Percentiles rank a stretch among this genome's conserved stretches.
These are phyloP conservation scores for Vitis rotundifolia DNA, from an alignment of 164 flowering plant species.

Conservation along the genomic window DNA sequence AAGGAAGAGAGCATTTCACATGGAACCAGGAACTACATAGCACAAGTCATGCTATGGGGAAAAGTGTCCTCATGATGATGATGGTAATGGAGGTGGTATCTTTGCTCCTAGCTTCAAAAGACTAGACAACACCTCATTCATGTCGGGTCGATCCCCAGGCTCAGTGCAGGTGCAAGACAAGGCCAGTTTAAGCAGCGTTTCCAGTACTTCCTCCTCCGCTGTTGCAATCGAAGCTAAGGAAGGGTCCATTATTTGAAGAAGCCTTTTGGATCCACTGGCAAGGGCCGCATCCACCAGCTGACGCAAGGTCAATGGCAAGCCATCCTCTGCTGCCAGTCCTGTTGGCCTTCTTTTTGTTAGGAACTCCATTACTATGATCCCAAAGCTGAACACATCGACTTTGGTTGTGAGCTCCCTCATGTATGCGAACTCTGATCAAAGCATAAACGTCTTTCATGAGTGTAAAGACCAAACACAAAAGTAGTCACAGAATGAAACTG, in stretches of 20 bases:
- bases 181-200: constrained; percentile 50
- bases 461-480: background rate
- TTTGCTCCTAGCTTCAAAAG: constrained; percentile 35
- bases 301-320: constrained; percentile 51
- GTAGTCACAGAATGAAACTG: background rate
- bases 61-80: too few relatives aligned
- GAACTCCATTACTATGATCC: constrained; percentile 74
- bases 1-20: too few relatives aligned
- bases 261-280: constrained; percentile 26
- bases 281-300: constrained; percentile 58
- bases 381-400: constrained; percentile 87
- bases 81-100: too few relatives aligned
- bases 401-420: constrained; percentile 71
- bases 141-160: constrained; percentile 66
- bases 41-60: too few relatives aligned
- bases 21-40: too few relatives aligned
- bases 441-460: background rate
- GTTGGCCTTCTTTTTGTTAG: constrained; percentile 71
- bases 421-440: constrained; percentile 48
- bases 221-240: constrained; percentile 26
- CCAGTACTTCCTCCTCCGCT: constrained; percentile 31
- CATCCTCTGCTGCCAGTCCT: constrained; percentile 46
- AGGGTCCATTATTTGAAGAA: constrained; percentile 53
- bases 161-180: constrained; percentile 48
- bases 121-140: constrained; percentile 52